phyloP scores from a whole-genome alignment of 306 rosid genomes.

The Vigna unguiculata region DNA sequence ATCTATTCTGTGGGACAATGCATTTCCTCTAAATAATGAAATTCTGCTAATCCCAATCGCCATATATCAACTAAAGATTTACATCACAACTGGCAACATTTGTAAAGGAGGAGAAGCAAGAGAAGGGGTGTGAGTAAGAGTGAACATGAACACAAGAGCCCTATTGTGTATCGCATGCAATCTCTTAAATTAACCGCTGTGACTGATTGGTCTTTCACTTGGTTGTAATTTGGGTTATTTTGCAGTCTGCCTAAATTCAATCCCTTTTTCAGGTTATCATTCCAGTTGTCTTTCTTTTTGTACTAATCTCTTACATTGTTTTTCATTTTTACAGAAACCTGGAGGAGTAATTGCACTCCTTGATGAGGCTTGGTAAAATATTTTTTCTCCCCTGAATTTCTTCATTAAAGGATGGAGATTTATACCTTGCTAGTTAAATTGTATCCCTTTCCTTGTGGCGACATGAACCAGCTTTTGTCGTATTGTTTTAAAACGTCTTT shows the following conservation, averaged over 20 bases:
- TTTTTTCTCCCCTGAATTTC: constrained; percentile 35
- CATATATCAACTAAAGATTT: constrained; percentile 36
- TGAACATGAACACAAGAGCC: constrained; percentile 37
- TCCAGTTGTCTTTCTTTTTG: constrained; percentile 21
- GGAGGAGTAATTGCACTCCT: constrained; percentile 98
- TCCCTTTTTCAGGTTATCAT: constrained; percentile 25
- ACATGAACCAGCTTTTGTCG: constrained; percentile 32
- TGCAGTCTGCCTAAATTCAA: constrained; percentile 35
- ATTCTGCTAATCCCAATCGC: constrained; percentile 12
- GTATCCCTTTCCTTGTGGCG: constrained; percentile 37
- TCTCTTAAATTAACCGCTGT: constrained; percentile 2
- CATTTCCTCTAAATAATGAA: constrained; percentile 19
- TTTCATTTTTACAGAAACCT: constrained; percentile 78
- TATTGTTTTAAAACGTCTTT: constrained; percentile 25
- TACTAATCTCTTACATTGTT: constrained; percentile 20
- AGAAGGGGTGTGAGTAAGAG: constrained; percentile 12
- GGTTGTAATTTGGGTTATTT: constrained; percentile 38
- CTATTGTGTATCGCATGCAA: constrained; percentile 1
- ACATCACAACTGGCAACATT: constrained; percentile 25
- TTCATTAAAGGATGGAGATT: constrained; percentile 22
- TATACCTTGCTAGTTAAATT: constrained; percentile 36
- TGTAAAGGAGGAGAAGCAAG: constrained; percentile 22
- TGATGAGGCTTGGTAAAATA: constrained; percentile 96
- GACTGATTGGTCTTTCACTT: constrained; percentile 24
- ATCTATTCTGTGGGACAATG: constrained; percentile 30